phyloP scores from a whole-genome alignment of 2,329 filamentous ascomycete species.

The Xylaria sp. region DNA sequence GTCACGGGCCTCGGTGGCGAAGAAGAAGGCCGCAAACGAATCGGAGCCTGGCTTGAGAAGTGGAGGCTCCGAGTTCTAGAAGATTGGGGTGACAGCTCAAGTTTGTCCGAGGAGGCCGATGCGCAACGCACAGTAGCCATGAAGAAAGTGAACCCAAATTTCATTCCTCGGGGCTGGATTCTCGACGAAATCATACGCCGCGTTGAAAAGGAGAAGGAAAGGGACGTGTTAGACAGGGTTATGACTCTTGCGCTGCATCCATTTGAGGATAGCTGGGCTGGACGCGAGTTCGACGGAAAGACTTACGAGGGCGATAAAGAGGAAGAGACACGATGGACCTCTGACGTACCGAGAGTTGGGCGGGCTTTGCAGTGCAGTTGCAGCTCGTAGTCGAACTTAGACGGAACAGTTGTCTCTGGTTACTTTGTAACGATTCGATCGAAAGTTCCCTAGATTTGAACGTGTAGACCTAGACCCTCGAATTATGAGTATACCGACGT shows the following conservation, averaged over 20 bases:
- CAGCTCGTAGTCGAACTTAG: slow-evolving; percentile 71
- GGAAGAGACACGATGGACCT: slow-evolving; percentile 85
- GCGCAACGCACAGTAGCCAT: slow-evolving; percentile 75
- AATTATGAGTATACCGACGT: neutral
- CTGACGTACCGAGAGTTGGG: slow-evolving; percentile 82
- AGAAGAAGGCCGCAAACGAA: slow-evolving; percentile 70
- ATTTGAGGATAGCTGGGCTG: slow-evolving; percentile 82
- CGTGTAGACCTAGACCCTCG: slow-evolving; percentile 7
- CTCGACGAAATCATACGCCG: slow-evolving; percentile 91
- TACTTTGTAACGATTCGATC: neutral
- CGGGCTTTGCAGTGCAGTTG: slow-evolving; percentile 94
- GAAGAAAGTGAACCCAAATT: slow-evolving; percentile 92
- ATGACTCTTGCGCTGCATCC: slow-evolving; percentile 88
- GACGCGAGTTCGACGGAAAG: slow-evolving; percentile 59
- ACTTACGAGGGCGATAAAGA: slow-evolving; percentile 68
- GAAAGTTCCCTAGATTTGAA: neutral
- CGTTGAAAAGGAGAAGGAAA: slow-evolving; percentile 85
- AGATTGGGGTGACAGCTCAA: slow-evolving; percentile 72
- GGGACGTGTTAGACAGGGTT: slow-evolving; percentile 78
- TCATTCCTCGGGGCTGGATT: slow-evolving; percentile 90
- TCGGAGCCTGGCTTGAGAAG: slow-evolving; percentile 82
- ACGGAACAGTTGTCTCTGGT: neutral
- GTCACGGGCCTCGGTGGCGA: slow-evolving; percentile 69
- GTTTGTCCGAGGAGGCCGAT: slow-evolving; percentile 58
- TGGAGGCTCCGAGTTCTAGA: slow-evolving; percentile 79